Evolutionary conservation across 768 basidiomycete species (phyloP), one percentile per base, ranked within the genome.

Genomic region (Termitomyces sp.): DNA sequence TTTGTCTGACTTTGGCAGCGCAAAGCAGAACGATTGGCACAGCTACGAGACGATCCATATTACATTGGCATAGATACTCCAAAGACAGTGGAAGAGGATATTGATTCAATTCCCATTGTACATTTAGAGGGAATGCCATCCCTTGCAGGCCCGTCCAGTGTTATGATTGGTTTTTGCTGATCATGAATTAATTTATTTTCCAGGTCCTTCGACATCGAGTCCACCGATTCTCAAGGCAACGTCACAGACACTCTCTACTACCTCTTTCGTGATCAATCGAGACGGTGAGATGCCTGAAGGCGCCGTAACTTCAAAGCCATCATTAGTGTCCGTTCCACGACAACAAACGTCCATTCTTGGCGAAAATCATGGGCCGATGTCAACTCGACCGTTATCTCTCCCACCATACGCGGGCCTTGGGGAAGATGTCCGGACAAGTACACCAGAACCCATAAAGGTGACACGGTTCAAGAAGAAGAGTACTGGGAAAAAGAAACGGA

Each of bases 51-150:
- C 59, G 94, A 98, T 66, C 94, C 95, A 4, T 97, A 94, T 72
- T 95, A 97, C 70, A 85, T 97, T 60, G 77, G 85, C 39, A 88
- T 91, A 61, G 81, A 83, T 41, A 72, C 68, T 53, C 74, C 81
- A 1, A 74, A 70, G 54, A 59, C 67, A 27, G 51, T 57, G 25
- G 59, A 70, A 8, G 79, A 83, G 12, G 92, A 97, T 65, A 61
- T 97, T n/a, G 94, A 97, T 63, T 82, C 86, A 9, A 98, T 98
- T 70, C 95, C 96, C 0, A 83, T 99, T 23, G 91, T 98, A 30
- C 82, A 76, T 58, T 72, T 98, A 45, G 91, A 96, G 41, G 84
- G 80, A 56, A 79, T 90, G 70, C 85, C 82, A 2, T 71, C 85
- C 41, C 69, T 81, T n/a, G 54, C 67, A 48, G 65, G 72, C 72